These are phyloP conservation scores for Boletus huronensis DNA, from an alignment of 768 basidiomycete genomes.

Conservation along the genomic window DNA sequence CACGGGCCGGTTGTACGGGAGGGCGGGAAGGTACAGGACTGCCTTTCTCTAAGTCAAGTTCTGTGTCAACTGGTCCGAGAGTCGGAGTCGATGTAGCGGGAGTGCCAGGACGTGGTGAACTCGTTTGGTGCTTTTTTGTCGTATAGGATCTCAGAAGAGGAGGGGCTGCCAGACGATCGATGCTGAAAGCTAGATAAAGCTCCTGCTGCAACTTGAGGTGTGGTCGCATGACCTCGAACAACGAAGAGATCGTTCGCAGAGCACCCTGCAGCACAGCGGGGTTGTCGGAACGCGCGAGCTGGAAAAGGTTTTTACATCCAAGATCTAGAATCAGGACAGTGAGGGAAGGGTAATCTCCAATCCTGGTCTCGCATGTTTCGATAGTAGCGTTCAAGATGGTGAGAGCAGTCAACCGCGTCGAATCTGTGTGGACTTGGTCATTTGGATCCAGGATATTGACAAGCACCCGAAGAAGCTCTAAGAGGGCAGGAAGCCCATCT, in stretches of 20 bases:
- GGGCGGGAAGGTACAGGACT: constrained; percentile 51
- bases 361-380: constrained; percentile 73
- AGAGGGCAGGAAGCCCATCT: constrained; percentile 90
- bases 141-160: constrained; percentile 26
- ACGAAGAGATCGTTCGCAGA: constrained; percentile 80
- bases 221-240: constrained; percentile 82
- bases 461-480: constrained; percentile 90
- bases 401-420: constrained; percentile 86
- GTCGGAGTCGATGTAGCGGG: constrained; percentile 44
- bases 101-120: constrained; percentile 53
- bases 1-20: constrained; percentile 71
- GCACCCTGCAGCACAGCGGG: constrained; percentile 72
- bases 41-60: constrained; percentile 46
- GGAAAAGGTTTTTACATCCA: constrained; percentile 96
- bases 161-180: constrained; percentile 81
- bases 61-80: constrained; percentile 36
- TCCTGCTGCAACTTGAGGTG: constrained; percentile 94
- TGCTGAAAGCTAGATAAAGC: constrained; percentile 88
- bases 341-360: constrained; percentile 77
- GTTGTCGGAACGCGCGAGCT: constrained; percentile 90
- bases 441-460: constrained; percentile 94
- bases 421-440: constrained; percentile 94
- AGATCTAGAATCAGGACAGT: constrained; percentile 76
- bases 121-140: constrained; percentile 34
- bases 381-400: constrained; percentile 84